Conservation (phyloP, 2,329 filamentous ascomycete species). For the Proliferodiscus dingleyae region DNA sequence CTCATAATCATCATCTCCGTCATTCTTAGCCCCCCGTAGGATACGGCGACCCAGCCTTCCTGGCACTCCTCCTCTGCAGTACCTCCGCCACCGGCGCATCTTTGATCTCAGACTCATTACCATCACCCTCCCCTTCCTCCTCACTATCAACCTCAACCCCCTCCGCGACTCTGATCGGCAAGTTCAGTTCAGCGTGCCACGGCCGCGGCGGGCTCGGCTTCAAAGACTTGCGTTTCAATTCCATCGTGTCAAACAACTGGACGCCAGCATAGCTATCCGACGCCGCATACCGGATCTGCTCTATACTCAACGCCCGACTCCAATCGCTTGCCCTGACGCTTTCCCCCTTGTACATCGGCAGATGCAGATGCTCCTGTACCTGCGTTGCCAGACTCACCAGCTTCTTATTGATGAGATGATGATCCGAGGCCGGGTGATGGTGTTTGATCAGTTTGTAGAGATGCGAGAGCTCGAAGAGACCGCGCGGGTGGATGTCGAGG, state of each 20-base stretch:
- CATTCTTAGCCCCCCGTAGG: too few species aligned
- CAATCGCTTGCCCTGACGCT: conserved; percentile 69
- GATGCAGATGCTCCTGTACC: conserved; percentile 62
- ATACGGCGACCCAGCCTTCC: too few species aligned
- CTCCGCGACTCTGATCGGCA: conserved; percentile 55
- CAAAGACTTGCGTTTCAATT: conserved; percentile 61
- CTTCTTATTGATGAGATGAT: conserved; percentile 57
- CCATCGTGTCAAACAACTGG: conserved; percentile 67
- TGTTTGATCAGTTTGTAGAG: conserved; percentile 73
- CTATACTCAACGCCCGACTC: conserved; percentile 54
- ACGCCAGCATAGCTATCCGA: conserved; percentile 78
- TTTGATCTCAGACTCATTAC: conserved; percentile 24
- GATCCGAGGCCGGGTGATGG: conserved; percentile 42
- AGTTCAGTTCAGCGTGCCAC: conserved; percentile 59
- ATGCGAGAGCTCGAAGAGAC: conserved; percentile 77
- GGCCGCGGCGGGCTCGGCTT: conserved; percentile 68
- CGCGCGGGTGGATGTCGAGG: conserved; percentile 58
- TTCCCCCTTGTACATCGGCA: conserved; percentile 70
- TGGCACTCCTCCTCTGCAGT: conserved; percentile 1
- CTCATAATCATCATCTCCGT: neutral
- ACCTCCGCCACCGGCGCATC: conserved; percentile 5
- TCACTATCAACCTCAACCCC: conserved; percentile 32
- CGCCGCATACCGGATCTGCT: conserved; percentile 71
- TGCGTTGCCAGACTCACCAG: conserved; percentile 64
- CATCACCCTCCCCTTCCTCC: conserved; percentile 25